A percentile compares a stretch with the other conserved stretches of the same genome.
Conservation (phyloP, 257 asterid genomes). For the Solanum lycopersicoides region DNA sequence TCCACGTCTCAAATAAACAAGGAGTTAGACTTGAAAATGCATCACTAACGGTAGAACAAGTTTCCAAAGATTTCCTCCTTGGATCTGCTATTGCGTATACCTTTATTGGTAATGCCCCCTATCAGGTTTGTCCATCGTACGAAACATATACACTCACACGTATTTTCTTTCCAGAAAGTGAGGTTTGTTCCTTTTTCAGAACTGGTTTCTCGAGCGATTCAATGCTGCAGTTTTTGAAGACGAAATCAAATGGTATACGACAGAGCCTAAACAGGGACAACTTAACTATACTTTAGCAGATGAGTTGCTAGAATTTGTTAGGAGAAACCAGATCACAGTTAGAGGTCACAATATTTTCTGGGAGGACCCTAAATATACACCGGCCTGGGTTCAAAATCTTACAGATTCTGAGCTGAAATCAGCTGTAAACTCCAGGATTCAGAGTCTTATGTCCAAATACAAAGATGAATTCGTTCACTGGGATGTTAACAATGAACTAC, state of each 20-base stretch:
- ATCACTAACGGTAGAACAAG: conserved; percentile 19
- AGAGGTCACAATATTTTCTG: conserved; percentile 42
- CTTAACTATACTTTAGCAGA: conserved; percentile 30
- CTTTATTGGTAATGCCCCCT: conserved; percentile 24
- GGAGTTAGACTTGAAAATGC: conserved; percentile 27
- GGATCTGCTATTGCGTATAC: conserved; percentile 41
- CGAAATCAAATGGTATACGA: conserved; percentile 38
- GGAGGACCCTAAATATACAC: conserved; percentile 28
- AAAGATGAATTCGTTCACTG: conserved; percentile 34
- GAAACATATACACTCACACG: not conserved
- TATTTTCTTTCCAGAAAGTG: not conserved
- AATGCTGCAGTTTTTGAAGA: conserved; percentile 36
- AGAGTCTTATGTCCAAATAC: conserved; percentile 26
- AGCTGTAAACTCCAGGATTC: conserved; percentile 24
- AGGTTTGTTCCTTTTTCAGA: conserved; percentile 5
- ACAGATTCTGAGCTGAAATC: conserved; percentile 10
- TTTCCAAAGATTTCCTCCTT: conserved; percentile 37
- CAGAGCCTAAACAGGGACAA: conserved; percentile 20
- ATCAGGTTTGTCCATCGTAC: conserved; percentile 22
- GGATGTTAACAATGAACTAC: conserved; percentile 41
- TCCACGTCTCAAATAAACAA: conserved; percentile 25
- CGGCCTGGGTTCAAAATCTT: conserved; percentile 33
- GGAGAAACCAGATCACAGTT: conserved; percentile 20
- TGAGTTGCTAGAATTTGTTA: conserved; percentile 28
- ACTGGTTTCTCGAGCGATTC: conserved; percentile 30